Base-by-base conservation (phyloP, 2,329 filamentous ascomycete genomes). In the Microsporum audouinii region DNA sequence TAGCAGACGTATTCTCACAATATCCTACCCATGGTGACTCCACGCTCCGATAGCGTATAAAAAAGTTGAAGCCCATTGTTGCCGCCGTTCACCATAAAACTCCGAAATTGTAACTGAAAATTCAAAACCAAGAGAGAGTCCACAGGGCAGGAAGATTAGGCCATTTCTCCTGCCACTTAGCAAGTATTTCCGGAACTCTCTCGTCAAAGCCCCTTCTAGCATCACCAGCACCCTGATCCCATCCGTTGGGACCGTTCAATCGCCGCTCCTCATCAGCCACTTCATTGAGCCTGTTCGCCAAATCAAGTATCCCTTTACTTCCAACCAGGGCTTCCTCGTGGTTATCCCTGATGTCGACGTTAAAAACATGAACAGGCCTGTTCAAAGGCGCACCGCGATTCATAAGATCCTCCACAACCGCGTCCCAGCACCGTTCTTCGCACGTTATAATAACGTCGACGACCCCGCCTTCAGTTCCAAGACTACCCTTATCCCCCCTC, bases 401-500 rank as follows among this genome's bases (percentile, higher is more conserved):
- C 64, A 96, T 84, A 59, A 99, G 79, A 72, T 99, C 92, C 69
- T 99, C 94, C 8, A 99, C 83, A 38, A 99, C 94, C 3, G 94
- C 91, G 75, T 99, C 94, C 90, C 95, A 99, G 72, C 94, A 99
- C 63, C 94, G 82, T 76, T 99, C 94, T 74, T 99, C 94, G 71
- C 94, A 99, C 0, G 94, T 99, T 67, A 99, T 91, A 62, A 99
- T 91, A 5, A 97, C 79, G 71, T 99, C 94, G 0, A 96, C 91
- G 2, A 95, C 81, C 5, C 94, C 94, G 5, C 87, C 88, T 73
- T 99, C 94, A 5, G 88, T 88, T 14, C 94, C 94, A 17, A 82
- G 73, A 62, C 85, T 85, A 29, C 94, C 94, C 70, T 87, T 85
- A 71, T 96, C 83, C 5, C 77, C 88, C 51, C 82, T 82, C 23